Conservation (phyloP, 176 grass and related monocot species). For the Olyra latifolia region DNA sequence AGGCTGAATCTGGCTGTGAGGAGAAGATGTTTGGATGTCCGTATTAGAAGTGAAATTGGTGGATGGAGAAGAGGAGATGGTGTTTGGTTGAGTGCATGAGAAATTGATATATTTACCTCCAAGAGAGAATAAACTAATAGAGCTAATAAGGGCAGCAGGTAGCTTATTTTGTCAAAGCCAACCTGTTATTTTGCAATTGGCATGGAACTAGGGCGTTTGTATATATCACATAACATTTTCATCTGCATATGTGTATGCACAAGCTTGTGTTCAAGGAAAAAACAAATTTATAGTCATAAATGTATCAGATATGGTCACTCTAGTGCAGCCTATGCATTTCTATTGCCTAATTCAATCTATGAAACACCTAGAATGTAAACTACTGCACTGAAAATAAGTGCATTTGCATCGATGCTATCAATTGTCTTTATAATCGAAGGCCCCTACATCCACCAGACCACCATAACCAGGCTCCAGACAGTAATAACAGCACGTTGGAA, state of each 20-base stretch:
- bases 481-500: constrained; percentile 44
- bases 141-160: too few species aligned
- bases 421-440: constrained; percentile 28
- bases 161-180: too few species aligned
- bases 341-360: constrained; percentile 6
- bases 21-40: too few species aligned
- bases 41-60: too few species aligned
- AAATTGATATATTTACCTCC: too few species aligned
- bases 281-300: constrained; percentile 19
- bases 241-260: constrained; percentile 32
- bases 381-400: neutral
- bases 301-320: constrained; percentile 42
- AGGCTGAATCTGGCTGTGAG: too few species aligned
- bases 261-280: constrained; percentile 27
- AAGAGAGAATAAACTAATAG: too few species aligned
- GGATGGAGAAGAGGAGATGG: too few species aligned
- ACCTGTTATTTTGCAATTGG: too few species aligned
- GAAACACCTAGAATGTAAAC: constrained; percentile 18
- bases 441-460: constrained; percentile 38
- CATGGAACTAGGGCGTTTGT: too few species aligned
- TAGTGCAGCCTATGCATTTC: constrained; percentile 26
- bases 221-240: constrained; percentile 49
- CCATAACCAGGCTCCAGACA: too few species aligned
- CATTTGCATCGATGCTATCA: constrained; percentile 27
- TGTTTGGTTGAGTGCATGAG: too few species aligned